Evolutionary conservation across 495 filamentous ascomycete genomes (phyloP).

Genomic region (Amorphotheca resinae): DNA sequence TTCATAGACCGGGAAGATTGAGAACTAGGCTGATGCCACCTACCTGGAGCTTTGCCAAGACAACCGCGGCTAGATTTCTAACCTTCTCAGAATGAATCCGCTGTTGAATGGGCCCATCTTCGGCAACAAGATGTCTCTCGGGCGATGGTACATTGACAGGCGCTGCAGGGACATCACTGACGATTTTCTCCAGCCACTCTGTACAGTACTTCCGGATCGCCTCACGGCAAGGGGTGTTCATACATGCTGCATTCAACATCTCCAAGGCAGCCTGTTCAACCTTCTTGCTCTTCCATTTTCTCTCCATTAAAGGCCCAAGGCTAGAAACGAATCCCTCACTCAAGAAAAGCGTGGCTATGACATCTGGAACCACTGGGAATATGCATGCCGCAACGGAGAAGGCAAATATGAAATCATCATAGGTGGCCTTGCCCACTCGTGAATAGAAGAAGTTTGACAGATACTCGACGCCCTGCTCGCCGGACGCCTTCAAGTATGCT

Average conservation of each 20-base stretch:
- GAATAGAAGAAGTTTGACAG: conserved; percentile 54
- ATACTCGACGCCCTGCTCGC: conserved; percentile 48
- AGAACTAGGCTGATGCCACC: conserved; percentile 21
- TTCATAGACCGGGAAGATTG: too few species aligned
- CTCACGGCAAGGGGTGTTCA: conserved; percentile 64
- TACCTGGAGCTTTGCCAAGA: conserved; percentile 64
- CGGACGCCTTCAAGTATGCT: conserved; percentile 67
- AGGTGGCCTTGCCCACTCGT: conserved; percentile 33
- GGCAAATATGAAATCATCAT: conserved; percentile 53
- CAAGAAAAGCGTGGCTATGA: conserved; percentile 64
- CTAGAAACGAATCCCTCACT: conserved; percentile 66
- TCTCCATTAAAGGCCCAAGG: conserved; percentile 56
- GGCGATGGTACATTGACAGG: conserved; percentile 32
- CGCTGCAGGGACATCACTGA: conserved; percentile 52
- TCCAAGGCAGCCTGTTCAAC: conserved; percentile 76
- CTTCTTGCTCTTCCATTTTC: conserved; percentile 60
- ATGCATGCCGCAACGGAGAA: conserved; percentile 81
- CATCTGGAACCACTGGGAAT: conserved; percentile 68
- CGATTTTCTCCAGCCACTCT: conserved; percentile 69
- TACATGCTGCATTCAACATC: conserved; percentile 81
- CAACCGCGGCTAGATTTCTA: conserved; percentile 63
- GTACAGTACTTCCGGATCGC: conserved; percentile 67
- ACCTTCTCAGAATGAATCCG: conserved; percentile 36
- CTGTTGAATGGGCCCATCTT: conserved; percentile 18
- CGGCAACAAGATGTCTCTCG: conserved; percentile 5